Evolutionary conservation across 148 eudicot species (phyloP).

Genomic region (Spergularia marina): DNA sequence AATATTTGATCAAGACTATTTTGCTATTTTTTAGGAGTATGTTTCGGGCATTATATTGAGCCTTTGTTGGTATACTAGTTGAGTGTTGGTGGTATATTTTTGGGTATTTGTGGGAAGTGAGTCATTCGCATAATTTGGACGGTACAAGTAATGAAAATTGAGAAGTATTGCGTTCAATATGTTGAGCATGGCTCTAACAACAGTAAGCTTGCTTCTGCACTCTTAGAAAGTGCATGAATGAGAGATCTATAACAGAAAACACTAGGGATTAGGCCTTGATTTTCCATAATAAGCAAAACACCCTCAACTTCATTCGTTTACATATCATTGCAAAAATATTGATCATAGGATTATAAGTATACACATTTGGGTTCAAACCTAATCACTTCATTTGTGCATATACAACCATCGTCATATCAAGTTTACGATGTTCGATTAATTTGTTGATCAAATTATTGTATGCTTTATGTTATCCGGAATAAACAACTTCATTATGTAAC

Average conservation of each 20-base stretch:
- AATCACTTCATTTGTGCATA: slow-evolving; percentile 44
- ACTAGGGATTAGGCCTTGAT: slow-evolving; percentile 42
- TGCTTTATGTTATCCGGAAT: not conserved
- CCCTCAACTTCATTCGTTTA: slow-evolving; percentile 49
- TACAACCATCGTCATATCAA: slow-evolving; percentile 39
- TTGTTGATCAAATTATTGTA: slow-evolving; percentile 51
- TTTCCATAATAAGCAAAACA: slow-evolving; percentile 48
- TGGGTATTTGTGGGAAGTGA: no score
- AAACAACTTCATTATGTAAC: no score
- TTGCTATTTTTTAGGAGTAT: no score
- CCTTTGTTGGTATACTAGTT: no score
- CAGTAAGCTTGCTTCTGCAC: slow-evolving; percentile 11
- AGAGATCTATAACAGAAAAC: slow-evolving; percentile 37
- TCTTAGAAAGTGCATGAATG: slow-evolving; percentile 50
- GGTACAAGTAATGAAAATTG: no score
- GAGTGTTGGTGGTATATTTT: no score
- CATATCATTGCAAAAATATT: slow-evolving; percentile 53
- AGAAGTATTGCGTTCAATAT: no score
- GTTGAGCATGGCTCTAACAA: no score
- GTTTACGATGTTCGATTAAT: slow-evolving; percentile 37
- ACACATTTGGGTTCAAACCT: slow-evolving; percentile 51
- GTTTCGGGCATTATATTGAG: no score
- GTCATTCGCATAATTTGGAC: no score
- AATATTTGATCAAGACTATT: no score
- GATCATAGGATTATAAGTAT: slow-evolving; percentile 54